A percentile compares a stretch with the other conserved stretches of the same genome.
These are phyloP conservation scores for Akanthomyces uredinophilus DNA, from an alignment of 2,329 filamentous ascomycete species.

Conservation along the genomic window DNA sequence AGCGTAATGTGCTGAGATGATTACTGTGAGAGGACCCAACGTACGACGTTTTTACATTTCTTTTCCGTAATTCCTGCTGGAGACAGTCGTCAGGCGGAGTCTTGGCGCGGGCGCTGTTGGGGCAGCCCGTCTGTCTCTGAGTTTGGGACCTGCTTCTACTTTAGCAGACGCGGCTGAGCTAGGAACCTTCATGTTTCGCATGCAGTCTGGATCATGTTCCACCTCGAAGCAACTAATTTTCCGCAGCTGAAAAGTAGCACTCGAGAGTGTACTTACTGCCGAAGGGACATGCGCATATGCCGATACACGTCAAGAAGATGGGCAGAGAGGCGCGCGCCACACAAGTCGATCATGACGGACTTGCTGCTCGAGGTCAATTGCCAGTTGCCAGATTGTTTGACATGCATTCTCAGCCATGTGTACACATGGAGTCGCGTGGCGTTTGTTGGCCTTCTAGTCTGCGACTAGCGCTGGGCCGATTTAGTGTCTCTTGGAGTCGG, in stretches of 20 bases:
- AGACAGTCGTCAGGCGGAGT: not conserved
- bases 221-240: not conserved
- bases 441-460: not conserved
- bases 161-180: not conserved
- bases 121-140: not conserved
- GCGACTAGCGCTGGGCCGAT: constrained; percentile 3
- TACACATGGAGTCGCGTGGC: not conserved
- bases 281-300: not conserved
- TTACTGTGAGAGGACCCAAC: no score
- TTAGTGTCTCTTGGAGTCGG: not conserved
- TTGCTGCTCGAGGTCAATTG: not conserved
- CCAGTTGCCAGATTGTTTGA: not conserved
- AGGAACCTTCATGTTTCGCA: not conserved
- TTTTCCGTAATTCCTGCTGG: not conserved
- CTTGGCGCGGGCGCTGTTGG: not conserved
- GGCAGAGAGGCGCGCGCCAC: not conserved
- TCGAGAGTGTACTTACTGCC: not conserved
- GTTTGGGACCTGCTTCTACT: not conserved
- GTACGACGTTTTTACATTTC: not conserved
- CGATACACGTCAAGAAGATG: not conserved
- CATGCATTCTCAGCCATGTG: not conserved
- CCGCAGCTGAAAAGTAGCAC: no score
- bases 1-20: no score
- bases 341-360: not conserved
- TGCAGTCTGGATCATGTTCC: not conserved